Evolutionary conservation across 2,329 filamentous ascomycete genomes (phyloP), one percentile per base, ranked within the genome.

Genomic region (Fusarium decemcellulare): DNA sequence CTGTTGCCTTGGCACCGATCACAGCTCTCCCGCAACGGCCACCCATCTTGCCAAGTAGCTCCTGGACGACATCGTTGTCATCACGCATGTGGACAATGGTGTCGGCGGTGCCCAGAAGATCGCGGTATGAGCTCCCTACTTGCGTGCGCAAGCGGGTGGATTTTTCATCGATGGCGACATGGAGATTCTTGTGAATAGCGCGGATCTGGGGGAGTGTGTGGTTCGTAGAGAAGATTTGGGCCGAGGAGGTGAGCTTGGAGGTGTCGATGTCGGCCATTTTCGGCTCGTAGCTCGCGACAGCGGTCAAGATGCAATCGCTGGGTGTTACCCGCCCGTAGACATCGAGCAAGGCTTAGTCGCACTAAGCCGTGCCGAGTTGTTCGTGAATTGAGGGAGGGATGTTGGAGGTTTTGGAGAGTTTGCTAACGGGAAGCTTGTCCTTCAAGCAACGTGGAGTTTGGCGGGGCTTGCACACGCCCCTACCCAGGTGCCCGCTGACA

Each of bases 21-120:
- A 91, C 85, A 55, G 86, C 83, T 39, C 93, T 88, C 54, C 95
- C 94, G 80, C 95, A 98, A 60, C 89, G 88, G 43, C 88, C 88
- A 47, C 93, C 93, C 82, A 97, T 91, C 63, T 86, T 85, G 15
- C 87, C 87, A 54, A 98, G 85, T 39, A 90, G 88, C 6, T 85
- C 83, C 79, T 97, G 94, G 15, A 94, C 91, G 12, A 85, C 82
- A 65, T 91, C 88, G 82, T 96, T 95, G 76, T 95, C 90, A 40
- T 81, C 81, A 71, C 93, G 92, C 93, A 98, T 97, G 65, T 91
- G 88, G 58, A 98, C 92, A 71, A 98, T 98, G n/a, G 91, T 91
- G 81, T 98, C 95, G 58, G 95, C 95, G 0, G 95, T 98, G 55
- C 93, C 93, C 29, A 98, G 89, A 9, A 98, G 89, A 74, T 96